A percentile compares a stretch with the other conserved stretches of the same genome.
These are phyloP conservation scores for Fusarium sp. DNA, from an alignment of 2,329 filamentous ascomycete genomes.

Conservation along the genomic window DNA sequence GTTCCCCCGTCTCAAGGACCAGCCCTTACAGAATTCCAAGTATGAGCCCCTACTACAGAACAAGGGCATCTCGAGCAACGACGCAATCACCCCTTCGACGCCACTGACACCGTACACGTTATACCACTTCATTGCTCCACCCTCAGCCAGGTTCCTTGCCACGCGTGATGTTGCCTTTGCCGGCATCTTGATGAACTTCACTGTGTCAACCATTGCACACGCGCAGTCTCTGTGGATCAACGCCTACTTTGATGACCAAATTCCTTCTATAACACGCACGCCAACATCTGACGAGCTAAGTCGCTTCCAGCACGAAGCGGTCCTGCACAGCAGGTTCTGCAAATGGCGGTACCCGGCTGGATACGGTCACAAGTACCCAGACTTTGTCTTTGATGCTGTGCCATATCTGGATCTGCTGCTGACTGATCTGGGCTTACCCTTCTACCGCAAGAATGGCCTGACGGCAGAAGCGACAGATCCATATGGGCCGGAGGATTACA, in stretches of 20 bases:
- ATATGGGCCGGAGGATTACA: constrained; percentile 74
- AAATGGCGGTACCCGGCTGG: constrained; percentile 79
- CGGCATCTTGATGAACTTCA: constrained; percentile 62
- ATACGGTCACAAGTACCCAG: constrained; percentile 74
- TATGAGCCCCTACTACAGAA: constrained; percentile 60
- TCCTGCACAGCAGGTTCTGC: constrained; percentile 78
- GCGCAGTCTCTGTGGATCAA: constrained; percentile 74
- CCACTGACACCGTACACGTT: constrained; percentile 55
- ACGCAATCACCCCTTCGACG: constrained; percentile 45
- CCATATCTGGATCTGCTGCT: constrained; percentile 81
- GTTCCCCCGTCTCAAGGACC: constrained; percentile 68
- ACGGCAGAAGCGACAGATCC: constrained; percentile 68
- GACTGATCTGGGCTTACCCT: constrained; percentile 74
- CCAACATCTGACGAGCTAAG: constrained; percentile 55
- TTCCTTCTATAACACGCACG: constrained; percentile 41
- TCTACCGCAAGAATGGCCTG: constrained; percentile 69
- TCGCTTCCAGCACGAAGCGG: constrained; percentile 67
- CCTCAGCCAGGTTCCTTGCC: constrained; percentile 55
- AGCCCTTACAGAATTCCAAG: constrained; percentile 65
- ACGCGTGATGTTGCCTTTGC: constrained; percentile 61
- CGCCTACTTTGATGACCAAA: constrained; percentile 69
- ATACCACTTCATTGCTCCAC: constrained; percentile 64
- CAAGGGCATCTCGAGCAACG: constrained; percentile 54
- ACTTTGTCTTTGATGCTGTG: constrained; percentile 83
- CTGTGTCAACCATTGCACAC: constrained; percentile 60